Evolutionary conservation across 2,329 filamentous ascomycete species (phyloP).

Genomic region (Geosmithia flava): DNA sequence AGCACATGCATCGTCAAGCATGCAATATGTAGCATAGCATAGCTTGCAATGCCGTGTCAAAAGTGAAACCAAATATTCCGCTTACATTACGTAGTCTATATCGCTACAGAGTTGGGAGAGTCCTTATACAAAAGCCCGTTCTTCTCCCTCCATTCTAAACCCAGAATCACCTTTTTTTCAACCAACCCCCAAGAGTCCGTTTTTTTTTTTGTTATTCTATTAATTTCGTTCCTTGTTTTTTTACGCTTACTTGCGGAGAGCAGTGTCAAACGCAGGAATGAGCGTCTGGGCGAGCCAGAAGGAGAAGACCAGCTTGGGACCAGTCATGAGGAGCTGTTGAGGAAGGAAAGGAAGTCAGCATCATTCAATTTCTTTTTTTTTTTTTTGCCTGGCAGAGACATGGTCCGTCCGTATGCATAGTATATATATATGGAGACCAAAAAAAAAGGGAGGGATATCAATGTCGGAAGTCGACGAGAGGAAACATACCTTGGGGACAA

Average conservation of each 20-base stretch:
- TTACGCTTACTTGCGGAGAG: constrained; percentile 13
- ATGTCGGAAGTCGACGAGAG: neutral
- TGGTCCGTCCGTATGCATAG: neutral
- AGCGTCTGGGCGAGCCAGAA: constrained; percentile 99
- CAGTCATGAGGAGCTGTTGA: constrained; percentile 80
- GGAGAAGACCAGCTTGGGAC: constrained; percentile 96
- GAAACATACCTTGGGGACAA: constrained; percentile 67
- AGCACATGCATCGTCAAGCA: too few relatives aligned
- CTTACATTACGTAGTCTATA: neutral
- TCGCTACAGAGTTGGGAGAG: neutral
- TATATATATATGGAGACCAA: too few relatives aligned
- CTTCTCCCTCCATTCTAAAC: neutral
- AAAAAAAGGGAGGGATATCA: neutral
- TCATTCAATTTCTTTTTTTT: neutral
- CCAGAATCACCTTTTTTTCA: neutral
- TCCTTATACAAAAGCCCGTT: neutral
- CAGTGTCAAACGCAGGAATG: constrained; percentile 74
- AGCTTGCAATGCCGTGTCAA: neutral
- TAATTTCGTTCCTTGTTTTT: neutral
- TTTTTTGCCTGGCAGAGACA: too few relatives aligned
- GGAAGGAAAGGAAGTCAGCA: neutral
- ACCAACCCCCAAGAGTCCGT: constrained; percentile 5
- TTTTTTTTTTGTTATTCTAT: neutral
- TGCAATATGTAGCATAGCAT: too few relatives aligned
- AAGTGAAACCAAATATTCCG: neutral